Percentiles rank a stretch among this genome's conserved stretches.
Evolutionary conservation across 2,329 filamentous ascomycete genomes (phyloP).

Genomic region (Aciculosporium take): DNA sequence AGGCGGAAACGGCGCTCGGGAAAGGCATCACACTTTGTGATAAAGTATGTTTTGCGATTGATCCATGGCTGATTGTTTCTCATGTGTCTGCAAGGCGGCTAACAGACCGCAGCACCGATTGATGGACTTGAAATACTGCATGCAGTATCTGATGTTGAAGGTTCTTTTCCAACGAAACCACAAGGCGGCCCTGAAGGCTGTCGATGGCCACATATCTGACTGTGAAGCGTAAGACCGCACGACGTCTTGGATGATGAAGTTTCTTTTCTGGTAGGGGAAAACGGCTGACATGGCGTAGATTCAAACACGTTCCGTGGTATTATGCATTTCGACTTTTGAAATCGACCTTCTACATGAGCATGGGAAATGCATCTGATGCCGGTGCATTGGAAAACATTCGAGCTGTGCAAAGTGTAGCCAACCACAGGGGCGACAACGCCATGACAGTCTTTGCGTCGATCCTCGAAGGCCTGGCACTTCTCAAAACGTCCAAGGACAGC

Average conservation of each 20-base stretch:
- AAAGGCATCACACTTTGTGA: conserved; percentile 59
- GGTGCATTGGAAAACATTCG: conserved; percentile 56
- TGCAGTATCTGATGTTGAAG: conserved; percentile 59
- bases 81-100: neutral
- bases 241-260: neutral
- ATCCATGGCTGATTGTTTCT: neutral
- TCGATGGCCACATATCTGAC: conserved; percentile 55
- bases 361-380: conserved; percentile 44
- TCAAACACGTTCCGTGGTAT: conserved; percentile 56
- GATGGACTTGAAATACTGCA: conserved; percentile 58
- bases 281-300: conserved; percentile 23
- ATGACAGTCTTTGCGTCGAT: conserved; percentile 51
- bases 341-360: conserved; percentile 52
- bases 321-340: conserved; percentile 67
- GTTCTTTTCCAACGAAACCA: conserved; percentile 56
- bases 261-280: neutral
- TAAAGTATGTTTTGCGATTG: conserved; percentile 29
- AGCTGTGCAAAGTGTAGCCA: conserved; percentile 45
- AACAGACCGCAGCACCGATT: conserved; percentile 20
- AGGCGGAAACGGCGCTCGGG: conserved; percentile 56
- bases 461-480: conserved; percentile 54
- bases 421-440: conserved; percentile 44
- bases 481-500: conserved; percentile 50
- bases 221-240: conserved; percentile 42
- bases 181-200: conserved; percentile 57